Evolutionary conservation across 1,139 yeast species (phyloP).

Genomic region (Candida sojae): DNA sequence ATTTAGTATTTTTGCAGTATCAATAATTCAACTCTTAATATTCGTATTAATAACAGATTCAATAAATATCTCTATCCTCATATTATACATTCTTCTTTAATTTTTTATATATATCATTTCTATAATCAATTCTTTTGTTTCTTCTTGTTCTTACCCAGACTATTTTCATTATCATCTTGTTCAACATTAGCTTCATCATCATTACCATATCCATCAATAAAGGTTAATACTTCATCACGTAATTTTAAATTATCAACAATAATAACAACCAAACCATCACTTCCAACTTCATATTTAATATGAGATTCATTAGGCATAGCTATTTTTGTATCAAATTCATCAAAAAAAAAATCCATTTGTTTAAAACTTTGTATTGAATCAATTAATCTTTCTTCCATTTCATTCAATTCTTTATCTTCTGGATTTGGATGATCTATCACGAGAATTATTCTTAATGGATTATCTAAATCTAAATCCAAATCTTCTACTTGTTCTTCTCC

Average conservation of each 20-base stretch:
- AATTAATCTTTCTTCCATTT: conserved; percentile 53
- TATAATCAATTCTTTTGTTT: conserved; percentile 4
- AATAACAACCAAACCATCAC: conserved; percentile 68
- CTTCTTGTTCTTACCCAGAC: conserved; percentile 12
- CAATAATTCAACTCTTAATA: no score
- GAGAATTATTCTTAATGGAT: conserved; percentile 43
- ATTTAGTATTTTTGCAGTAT: no score
- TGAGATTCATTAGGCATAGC: conserved; percentile 69
- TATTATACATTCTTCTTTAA: conserved; percentile 1
- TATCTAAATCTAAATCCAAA: conserved; percentile 38
- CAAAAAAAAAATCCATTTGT: conserved; percentile 60
- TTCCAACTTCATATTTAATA: conserved; percentile 70
- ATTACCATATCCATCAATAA: conserved; percentile 34
- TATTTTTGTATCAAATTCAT: conserved; percentile 57
- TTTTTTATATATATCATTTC: conserved; percentile 1
- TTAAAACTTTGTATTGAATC: conserved; percentile 48
- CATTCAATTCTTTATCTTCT: conserved; percentile 27
- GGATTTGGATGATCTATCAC: conserved; percentile 37
- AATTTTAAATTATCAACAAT: conserved; percentile 45
- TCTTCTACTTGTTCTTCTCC: no score
- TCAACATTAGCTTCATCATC: conserved; percentile 8
- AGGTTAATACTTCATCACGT: conserved; percentile 32
- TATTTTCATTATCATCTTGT: conserved; percentile 10
- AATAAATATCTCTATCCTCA: not conserved
- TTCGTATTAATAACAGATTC: no score